Conservation (phyloP, 352 stramenopile species). For the Globisporangium spinosum region DNA sequence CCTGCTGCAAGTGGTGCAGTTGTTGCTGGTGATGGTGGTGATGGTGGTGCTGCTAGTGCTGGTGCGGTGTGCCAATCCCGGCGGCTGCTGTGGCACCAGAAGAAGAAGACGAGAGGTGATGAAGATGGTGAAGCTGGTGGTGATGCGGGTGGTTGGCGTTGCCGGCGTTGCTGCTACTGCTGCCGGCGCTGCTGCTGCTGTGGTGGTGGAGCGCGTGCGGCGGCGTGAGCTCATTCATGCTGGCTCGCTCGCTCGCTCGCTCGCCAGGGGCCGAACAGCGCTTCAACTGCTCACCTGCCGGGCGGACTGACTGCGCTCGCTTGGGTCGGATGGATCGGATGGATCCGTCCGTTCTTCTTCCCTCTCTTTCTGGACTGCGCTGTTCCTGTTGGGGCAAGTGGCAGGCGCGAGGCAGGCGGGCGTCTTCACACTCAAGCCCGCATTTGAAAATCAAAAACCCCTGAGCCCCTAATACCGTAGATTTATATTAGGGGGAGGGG, state of each 20-base stretch:
- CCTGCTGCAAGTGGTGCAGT: constrained; percentile 17
- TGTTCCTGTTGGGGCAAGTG: neutral
- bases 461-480: neutral
- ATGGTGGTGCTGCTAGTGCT: constrained; percentile 9
- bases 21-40: constrained; percentile 11
- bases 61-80: constrained; percentile 1
- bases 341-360: constrained; percentile 14
- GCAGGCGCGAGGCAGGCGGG: neutral
- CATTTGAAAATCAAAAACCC: constrained; percentile 36
- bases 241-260: neutral
- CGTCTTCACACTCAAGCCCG: constrained; percentile 13
- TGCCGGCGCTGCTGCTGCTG: constrained; percentile 18
- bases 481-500: constrained; percentile 4
- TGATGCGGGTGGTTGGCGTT: neutral
- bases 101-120: neutral
- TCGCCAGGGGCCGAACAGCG: neutral
- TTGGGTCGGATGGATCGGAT: constrained; percentile 8
- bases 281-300: neutral
- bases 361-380: constrained; percentile 14
- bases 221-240: constrained; percentile 19
- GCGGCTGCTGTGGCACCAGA: neutral
- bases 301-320: neutral
- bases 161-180: neutral
- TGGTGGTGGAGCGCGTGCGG: constrained; percentile 17
- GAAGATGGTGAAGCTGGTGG: neutral